phyloP scores from a whole-genome alignment of 2,329 filamentous ascomycete genomes.

The Sporothrix schenckii region DNA sequence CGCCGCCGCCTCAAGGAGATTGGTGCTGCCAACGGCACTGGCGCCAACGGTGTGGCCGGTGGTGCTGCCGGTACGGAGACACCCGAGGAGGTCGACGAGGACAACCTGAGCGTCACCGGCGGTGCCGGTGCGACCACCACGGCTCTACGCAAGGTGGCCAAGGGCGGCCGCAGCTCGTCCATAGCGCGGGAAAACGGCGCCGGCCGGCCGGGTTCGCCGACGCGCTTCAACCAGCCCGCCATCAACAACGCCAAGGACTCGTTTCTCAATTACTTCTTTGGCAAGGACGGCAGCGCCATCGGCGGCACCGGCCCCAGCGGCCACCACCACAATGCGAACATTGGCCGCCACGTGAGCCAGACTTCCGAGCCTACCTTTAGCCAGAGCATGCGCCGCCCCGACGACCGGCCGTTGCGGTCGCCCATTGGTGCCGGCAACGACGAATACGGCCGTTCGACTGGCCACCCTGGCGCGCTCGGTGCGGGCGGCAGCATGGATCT shows the following conservation, averaged over 20 bases:
- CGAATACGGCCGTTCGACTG: constrained; percentile 19
- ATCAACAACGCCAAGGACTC: constrained; percentile 75
- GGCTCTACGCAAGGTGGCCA: constrained; percentile 59
- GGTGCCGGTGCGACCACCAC: constrained; percentile 55
- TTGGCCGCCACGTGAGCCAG: constrained; percentile 72
- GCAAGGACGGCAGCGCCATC: constrained; percentile 70
- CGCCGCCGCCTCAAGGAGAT: constrained; percentile 81
- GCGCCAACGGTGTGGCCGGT: constrained; percentile 64
- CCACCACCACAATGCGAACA: constrained; percentile 46
- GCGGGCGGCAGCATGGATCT: constrained; percentile 33
- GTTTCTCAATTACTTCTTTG: constrained; percentile 98
- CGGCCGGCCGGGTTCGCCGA: constrained; percentile 59
- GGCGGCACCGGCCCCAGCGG: not conserved
- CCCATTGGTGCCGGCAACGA: constrained; percentile 42
- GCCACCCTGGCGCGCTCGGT: constrained; percentile 25
- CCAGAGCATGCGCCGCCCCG: constrained; percentile 76
- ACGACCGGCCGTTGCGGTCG: constrained; percentile 61
- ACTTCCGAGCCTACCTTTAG: constrained; percentile 78
- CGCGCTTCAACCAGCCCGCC: constrained; percentile 62
- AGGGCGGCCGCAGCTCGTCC: constrained; percentile 76
- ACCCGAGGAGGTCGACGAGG: constrained; percentile 66
- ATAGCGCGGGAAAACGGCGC: constrained; percentile 67
- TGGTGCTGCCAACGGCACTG: constrained; percentile 66
- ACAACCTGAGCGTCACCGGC: constrained; percentile 61
- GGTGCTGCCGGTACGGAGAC: constrained; percentile 45